Percentiles rank a stretch among this genome's conserved stretches.
phyloP scores from a whole-genome alignment of 257 asterid genomes.

The Apocynum venetum region DNA sequence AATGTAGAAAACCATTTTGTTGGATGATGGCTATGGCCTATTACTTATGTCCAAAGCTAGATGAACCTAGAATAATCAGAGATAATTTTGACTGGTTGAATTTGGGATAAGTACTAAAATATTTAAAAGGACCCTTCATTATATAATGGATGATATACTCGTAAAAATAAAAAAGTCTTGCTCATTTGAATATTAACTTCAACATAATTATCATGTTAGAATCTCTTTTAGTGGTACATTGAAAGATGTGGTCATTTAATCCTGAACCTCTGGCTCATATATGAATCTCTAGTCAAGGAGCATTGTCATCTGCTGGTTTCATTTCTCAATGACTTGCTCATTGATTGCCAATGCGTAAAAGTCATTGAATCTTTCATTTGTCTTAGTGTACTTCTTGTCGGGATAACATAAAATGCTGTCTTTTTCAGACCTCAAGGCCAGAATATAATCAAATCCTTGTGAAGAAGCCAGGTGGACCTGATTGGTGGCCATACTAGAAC shows the following conservation, averaged over 20 bases:
- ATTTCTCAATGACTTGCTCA: background rate
- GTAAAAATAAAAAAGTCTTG: background rate
- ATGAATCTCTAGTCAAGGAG: background rate
- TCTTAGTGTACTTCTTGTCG: background rate
- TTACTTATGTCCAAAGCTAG: background rate
- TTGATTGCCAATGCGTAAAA: background rate
- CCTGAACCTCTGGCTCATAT: background rate
- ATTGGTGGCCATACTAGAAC: constrained; percentile 68
- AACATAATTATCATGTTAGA: background rate
- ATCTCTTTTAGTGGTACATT: background rate
- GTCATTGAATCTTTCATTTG: background rate
- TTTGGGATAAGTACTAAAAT: background rate
- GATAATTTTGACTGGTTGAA: background rate
- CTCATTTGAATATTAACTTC: background rate
- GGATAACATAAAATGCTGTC: background rate
- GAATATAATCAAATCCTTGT: constrained; percentile 86
- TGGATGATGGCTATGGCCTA: background rate
- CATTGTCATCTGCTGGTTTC: background rate
- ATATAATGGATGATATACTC: background rate
- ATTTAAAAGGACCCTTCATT: too few relatives aligned
- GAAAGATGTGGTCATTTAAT: background rate
- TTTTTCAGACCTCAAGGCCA: constrained; percentile 82
- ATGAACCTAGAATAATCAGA: background rate
- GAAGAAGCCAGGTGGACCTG: constrained; percentile 83
- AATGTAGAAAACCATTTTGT: background rate